Conservation (phyloP, 176 grass and related monocot species). For the Rhipidocladum racemiflorum region DNA sequence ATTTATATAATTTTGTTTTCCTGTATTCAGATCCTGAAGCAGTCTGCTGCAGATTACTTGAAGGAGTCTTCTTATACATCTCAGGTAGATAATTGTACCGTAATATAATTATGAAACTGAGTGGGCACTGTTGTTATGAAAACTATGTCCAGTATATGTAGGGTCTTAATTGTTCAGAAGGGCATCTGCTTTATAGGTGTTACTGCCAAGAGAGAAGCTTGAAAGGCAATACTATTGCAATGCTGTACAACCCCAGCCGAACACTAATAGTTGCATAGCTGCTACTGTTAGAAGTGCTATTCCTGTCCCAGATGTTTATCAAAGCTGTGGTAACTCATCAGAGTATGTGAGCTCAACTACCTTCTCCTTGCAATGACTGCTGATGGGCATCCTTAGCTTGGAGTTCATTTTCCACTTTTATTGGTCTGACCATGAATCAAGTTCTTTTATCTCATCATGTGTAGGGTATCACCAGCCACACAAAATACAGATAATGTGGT, state of each 20-base stretch:
- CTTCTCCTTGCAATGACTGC: slow-evolving; percentile 8
- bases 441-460: slow-evolving; percentile 31
- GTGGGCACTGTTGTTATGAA: neutral
- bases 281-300: slow-evolving; percentile 74
- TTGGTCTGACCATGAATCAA: slow-evolving; percentile 18
- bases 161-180: slow-evolving; percentile 22
- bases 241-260: slow-evolving; percentile 27
- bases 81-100: slow-evolving; percentile 50
- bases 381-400: neutral
- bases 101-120: slow-evolving; percentile 28
- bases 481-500: slow-evolving; percentile 66
- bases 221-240: slow-evolving; percentile 43
- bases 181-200: slow-evolving; percentile 46
- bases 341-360: slow-evolving; percentile 57
- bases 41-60: slow-evolving; percentile 60
- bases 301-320: slow-evolving; percentile 72
- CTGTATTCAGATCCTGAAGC: slow-evolving; percentile 61
- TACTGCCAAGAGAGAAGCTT: slow-evolving; percentile 67
- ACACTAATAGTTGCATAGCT: slow-evolving; percentile 50
- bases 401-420: slow-evolving; percentile 24
- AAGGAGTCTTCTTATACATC: slow-evolving; percentile 66
- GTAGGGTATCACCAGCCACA: slow-evolving; percentile 47
- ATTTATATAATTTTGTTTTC: slow-evolving; percentile 19
- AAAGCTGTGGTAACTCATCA: slow-evolving; percentile 47
- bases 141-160: slow-evolving; percentile 2